These are phyloP conservation scores for Microdochium paspali DNA, from an alignment of 2,329 filamentous ascomycete species.

Conservation along the genomic window DNA sequence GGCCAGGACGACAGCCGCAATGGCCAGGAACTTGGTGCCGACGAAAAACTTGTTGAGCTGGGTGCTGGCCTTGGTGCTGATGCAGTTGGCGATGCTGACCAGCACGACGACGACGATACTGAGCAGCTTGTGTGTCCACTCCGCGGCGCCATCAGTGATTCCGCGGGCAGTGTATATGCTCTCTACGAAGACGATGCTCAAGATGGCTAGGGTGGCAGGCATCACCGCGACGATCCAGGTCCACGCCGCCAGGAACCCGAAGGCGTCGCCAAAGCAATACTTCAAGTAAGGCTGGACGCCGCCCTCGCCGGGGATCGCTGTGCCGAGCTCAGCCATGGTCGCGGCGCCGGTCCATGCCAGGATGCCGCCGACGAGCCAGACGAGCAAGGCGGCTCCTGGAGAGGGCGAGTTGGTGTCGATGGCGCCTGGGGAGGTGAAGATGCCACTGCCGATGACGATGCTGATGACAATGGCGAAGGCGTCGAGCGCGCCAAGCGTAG, in stretches of 20 bases:
- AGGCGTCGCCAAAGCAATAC: conserved; percentile 50
- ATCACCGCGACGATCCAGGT: conserved; percentile 57
- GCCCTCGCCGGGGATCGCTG: conserved; percentile 52
- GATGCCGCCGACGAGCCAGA: conserved; percentile 53
- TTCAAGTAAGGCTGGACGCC: conserved; percentile 55
- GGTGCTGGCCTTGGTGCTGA: conserved; percentile 46
- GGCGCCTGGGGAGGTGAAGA: conserved; percentile 55
- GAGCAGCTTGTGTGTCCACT: conserved; percentile 38
- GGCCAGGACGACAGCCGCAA: conserved; percentile 37
- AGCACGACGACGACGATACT: conserved; percentile 36
- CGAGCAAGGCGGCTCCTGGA: conserved; percentile 44
- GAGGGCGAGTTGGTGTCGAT: conserved; percentile 56
- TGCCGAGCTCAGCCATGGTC: conserved; percentile 54
- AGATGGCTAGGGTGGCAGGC: conserved; percentile 54
- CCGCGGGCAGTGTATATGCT: conserved; percentile 45
- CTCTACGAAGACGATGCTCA: conserved; percentile 54
- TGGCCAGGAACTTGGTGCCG: conserved; percentile 39
- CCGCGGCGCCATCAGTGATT: conserved; percentile 31
- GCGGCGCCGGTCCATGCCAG: conserved; percentile 55
- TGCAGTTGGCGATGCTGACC: conserved; percentile 41
- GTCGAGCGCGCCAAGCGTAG: conserved; percentile 18
- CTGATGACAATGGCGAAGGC: conserved; percentile 50
- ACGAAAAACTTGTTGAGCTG: conserved; percentile 47
- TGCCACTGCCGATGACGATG: conserved; percentile 55
- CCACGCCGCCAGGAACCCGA: conserved; percentile 56